Percentiles rank a stretch among this genome's conserved stretches.
phyloP scores from a whole-genome alignment of 371 early-diverging fungal species.

The Haplosporangium sp. region DNA sequence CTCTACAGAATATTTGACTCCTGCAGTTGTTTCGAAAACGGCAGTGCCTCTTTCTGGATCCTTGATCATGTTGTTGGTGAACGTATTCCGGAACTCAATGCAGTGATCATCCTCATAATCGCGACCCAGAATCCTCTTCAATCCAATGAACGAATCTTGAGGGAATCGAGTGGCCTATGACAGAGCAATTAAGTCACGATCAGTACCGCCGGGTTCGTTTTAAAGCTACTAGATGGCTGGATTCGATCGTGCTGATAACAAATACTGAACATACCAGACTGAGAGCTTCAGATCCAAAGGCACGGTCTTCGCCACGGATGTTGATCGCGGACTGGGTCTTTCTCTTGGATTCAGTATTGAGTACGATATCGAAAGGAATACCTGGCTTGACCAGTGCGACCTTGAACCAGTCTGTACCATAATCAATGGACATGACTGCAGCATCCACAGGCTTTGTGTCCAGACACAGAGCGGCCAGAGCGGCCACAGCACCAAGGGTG shows the following conservation, averaged over 20 bases:
- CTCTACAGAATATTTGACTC: slow-evolving; percentile 72
- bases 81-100: slow-evolving; percentile 76
- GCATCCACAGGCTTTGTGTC: slow-evolving; percentile 54
- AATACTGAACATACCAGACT: slow-evolving; percentile 65
- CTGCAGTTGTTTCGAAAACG: slow-evolving; percentile 67
- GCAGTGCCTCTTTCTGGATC: slow-evolving; percentile 72
- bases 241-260: too few species aligned
- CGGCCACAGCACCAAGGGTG: slow-evolving; percentile 50
- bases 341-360: slow-evolving; percentile 95
- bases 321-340: slow-evolving; percentile 90
- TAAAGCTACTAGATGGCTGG: not conserved
- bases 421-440: slow-evolving; percentile 95
- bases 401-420: slow-evolving; percentile 97
- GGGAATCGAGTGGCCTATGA: slow-evolving; percentile 89
- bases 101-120: slow-evolving; percentile 74
- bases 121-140: slow-evolving; percentile 88
- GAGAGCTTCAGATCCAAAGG: slow-evolving; percentile 90
- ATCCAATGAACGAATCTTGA: slow-evolving; percentile 78
- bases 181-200: not conserved
- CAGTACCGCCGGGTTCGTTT: not conserved
- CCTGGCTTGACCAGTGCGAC: slow-evolving; percentile 93
- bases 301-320: slow-evolving; percentile 82
- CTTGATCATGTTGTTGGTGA: slow-evolving; percentile 78
- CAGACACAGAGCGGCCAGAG: slow-evolving; percentile 46
- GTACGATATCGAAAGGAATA: slow-evolving; percentile 90